phyloP scores from a whole-genome alignment of 352 stramenopile species.

The Phytophthora pluvialis region DNA sequence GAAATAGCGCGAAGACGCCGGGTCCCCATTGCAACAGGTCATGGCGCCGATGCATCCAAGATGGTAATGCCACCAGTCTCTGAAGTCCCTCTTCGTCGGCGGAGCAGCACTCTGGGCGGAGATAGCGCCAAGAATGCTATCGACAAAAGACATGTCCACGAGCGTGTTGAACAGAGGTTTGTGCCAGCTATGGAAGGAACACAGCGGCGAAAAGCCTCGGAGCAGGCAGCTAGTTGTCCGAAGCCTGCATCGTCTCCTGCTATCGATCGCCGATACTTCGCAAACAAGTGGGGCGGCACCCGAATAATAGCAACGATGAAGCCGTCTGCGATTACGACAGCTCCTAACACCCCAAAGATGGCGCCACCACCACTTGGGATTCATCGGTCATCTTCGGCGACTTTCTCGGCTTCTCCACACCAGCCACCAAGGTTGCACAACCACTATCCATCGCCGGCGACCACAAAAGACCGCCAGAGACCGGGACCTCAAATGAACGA shows the following conservation, averaged over 20 bases:
- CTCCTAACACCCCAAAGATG: slow-evolving; percentile 21
- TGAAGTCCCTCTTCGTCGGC: slow-evolving; percentile 5
- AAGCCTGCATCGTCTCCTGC: slow-evolving; percentile 25
- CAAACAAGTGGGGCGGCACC: slow-evolving; percentile 25
- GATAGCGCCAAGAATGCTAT: slow-evolving; percentile 5
- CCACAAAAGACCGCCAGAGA: background rate
- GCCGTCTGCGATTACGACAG: slow-evolving; percentile 14
- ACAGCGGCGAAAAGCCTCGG: slow-evolving; percentile 9
- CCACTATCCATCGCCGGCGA: background rate
- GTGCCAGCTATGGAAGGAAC: slow-evolving; percentile 2
- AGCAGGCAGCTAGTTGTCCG: slow-evolving; percentile 27
- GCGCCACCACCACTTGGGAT: slow-evolving; percentile 9
- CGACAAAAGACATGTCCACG: slow-evolving; percentile 1
- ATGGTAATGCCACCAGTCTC: slow-evolving; percentile 1
- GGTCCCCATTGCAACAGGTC: background rate
- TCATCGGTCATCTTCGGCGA: slow-evolving; percentile 24
- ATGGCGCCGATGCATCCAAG: slow-evolving; percentile 3
- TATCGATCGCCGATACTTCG: slow-evolving; percentile 35
- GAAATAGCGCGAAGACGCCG: slow-evolving; percentile 26
- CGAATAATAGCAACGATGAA: slow-evolving; percentile 14
- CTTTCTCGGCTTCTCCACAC: slow-evolving; percentile 19
- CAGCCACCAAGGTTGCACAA: slow-evolving; percentile 4
- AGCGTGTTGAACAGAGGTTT: slow-evolving; percentile 8
- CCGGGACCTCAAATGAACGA: slow-evolving; percentile 7
- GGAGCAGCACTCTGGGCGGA: slow-evolving; percentile 18